These are phyloP conservation scores for Endocalyx cinctus DNA, from an alignment of 2,329 filamentous ascomycete species.

Conservation along the genomic window DNA sequence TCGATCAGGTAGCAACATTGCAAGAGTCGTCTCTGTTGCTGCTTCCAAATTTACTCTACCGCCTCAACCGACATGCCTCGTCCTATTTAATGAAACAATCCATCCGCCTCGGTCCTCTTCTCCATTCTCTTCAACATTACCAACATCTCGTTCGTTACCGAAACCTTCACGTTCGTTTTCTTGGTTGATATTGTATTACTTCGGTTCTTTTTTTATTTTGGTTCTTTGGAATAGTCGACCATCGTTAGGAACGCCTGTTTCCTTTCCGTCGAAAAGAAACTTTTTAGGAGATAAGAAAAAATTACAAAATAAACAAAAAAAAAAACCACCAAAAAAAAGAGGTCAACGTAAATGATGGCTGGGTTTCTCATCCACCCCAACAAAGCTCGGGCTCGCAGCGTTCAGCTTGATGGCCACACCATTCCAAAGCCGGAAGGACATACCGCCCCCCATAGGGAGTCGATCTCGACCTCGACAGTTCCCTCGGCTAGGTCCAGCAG, in stretches of 20 bases:
- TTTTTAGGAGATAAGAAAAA: conserved; percentile 15
- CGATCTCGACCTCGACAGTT: conserved; percentile 17
- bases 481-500: conserved; percentile 31
- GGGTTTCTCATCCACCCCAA: conserved; percentile 39
- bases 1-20: conserved; percentile 17
- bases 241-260: conserved; percentile 30
- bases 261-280: conserved; percentile 17
- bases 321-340: conserved; percentile 24
- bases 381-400: conserved; percentile 42
- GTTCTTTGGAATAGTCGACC: conserved; percentile 30
- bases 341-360: conserved; percentile 36
- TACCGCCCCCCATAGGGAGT: conserved; percentile 14
- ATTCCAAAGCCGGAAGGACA: no score
- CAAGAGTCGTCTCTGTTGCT: conserved; percentile 17
- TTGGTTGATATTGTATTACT: conserved; percentile 46
- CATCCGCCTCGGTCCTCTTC: conserved; percentile 4
- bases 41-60: conserved; percentile 13
- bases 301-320: conserved; percentile 14
- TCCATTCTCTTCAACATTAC: conserved; percentile 16
- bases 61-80: conserved; percentile 6
- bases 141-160: conserved; percentile 20
- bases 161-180: conserved; percentile 25
- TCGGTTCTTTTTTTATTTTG: conserved; percentile 32
- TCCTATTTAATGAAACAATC: conserved; percentile 5
- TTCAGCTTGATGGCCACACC: conserved; percentile 38